Conservation (phyloP, 352 stramenopile genomes). For the Globisporangium alternatum region DNA sequence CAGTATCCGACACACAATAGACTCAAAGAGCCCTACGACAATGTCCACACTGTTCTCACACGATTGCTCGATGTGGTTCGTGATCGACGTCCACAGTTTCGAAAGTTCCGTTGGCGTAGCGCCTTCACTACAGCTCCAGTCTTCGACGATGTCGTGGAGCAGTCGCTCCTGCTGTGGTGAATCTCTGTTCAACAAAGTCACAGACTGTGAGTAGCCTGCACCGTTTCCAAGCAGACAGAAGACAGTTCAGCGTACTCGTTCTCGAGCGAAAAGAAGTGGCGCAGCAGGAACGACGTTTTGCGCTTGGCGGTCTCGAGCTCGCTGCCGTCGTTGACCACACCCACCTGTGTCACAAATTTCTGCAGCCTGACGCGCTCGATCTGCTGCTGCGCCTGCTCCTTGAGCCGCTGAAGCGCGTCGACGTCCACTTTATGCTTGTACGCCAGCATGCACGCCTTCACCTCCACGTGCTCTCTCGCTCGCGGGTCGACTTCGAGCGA, state of each 20-base stretch:
- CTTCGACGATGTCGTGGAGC: constrained; percentile 61
- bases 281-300: constrained; percentile 70
- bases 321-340: constrained; percentile 39
- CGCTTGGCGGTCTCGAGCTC: constrained; percentile 42
- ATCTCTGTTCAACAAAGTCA: constrained; percentile 2
- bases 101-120: constrained; percentile 41
- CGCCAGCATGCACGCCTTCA: constrained; percentile 66
- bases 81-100: constrained; percentile 58
- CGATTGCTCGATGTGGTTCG: constrained; percentile 62
- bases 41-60: constrained; percentile 32
- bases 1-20: neutral
- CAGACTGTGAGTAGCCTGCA: neutral
- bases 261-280: constrained; percentile 64
- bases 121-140: constrained; percentile 50
- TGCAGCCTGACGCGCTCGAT: constrained; percentile 40
- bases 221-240: neutral
- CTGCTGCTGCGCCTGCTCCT: constrained; percentile 31
- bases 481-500: constrained; percentile 25
- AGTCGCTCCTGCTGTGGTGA: constrained; percentile 35
- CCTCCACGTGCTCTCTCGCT: constrained; percentile 56
- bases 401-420: constrained; percentile 43
- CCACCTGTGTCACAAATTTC: constrained; percentile 36
- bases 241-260: constrained; percentile 18
- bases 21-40: neutral
- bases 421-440: constrained; percentile 65